A percentile compares a stretch with the other conserved stretches of the same genome.
phyloP scores from a whole-genome alignment of 2,329 filamentous ascomycete species.

The Sarocladium kiliense region DNA sequence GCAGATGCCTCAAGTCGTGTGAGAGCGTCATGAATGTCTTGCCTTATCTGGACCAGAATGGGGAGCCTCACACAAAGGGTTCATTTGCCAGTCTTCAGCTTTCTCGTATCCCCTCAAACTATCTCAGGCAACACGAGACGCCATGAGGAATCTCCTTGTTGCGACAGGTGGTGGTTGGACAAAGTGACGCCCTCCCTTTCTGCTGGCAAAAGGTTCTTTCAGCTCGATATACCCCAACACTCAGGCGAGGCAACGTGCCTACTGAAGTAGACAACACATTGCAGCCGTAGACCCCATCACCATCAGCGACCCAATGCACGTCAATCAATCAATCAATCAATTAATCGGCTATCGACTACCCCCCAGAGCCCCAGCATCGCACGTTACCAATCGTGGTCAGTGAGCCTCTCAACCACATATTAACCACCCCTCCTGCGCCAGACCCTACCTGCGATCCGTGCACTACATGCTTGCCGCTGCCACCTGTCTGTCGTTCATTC shows the following conservation, averaged over 20 bases:
- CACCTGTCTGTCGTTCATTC: neutral
- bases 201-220: neutral
- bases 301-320: neutral
- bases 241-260: too few species aligned
- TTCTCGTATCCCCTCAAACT: too few species aligned
- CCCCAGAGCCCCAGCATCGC: neutral
- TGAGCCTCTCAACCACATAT: neutral
- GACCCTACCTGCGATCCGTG: constrained; percentile 1
- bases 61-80: too few species aligned
- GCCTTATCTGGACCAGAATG: too few species aligned
- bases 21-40: too few species aligned
- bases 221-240: neutral
- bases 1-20: too few species aligned
- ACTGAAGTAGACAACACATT: too few species aligned
- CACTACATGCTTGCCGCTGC: too few species aligned
- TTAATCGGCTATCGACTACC: neutral
- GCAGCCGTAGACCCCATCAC: too few species aligned
- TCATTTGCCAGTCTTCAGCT: too few species aligned
- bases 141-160: too few species aligned
- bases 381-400: constrained; percentile 3
- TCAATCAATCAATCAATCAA: neutral
- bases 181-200: neutral
- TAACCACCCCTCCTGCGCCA: neutral
- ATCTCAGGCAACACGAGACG: too few species aligned
- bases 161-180: neutral